Evolutionary conservation across 1,139 yeast genomes (phyloP).

Genomic region (Saccharomyces pastorianus): DNA sequence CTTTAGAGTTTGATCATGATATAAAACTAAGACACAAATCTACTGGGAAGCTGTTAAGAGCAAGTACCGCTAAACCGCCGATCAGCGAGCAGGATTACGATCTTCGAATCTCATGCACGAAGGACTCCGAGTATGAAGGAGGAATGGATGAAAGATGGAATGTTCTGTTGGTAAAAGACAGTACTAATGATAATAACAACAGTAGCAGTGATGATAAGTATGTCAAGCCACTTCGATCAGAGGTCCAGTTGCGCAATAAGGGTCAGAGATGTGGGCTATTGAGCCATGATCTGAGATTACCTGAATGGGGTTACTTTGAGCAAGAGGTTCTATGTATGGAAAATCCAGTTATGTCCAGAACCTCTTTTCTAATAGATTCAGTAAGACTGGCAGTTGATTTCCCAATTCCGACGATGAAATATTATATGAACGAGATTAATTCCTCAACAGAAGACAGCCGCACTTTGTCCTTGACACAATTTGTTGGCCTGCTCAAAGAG

Average conservation of each 20-base stretch:
- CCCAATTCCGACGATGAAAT: neutral
- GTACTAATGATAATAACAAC: constrained; percentile 4
- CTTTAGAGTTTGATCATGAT: constrained; percentile 43
- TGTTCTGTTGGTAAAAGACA: constrained; percentile 6
- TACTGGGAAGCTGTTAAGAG: constrained; percentile 55
- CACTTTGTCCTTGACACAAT: neutral
- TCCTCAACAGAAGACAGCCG: neutral
- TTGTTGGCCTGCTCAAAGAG: neutral
- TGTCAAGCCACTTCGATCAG: constrained; percentile 38
- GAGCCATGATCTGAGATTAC: constrained; percentile 54
- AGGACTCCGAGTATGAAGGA: constrained; percentile 41
- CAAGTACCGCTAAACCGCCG: constrained; percentile 59
- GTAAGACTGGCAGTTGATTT: neutral
- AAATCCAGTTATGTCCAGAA: constrained; percentile 49
- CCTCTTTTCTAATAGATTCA: constrained; percentile 57
- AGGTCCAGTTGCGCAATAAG: constrained; percentile 51
- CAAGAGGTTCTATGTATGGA: constrained; percentile 71
- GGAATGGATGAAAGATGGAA: constrained; percentile 48
- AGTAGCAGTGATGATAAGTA: constrained; percentile 26
- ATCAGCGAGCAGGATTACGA: constrained; percentile 75
- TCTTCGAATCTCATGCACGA: constrained; percentile 60
- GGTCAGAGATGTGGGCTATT: constrained; percentile 54
- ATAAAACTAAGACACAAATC: constrained; percentile 54
- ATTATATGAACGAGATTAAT: neutral
- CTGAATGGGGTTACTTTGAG: constrained; percentile 62